Evolutionary conservation across 1,284 basidiomycete genomes (phyloP), one percentile per base, ranked within the genome.

Genomic region (Apiotrichum brassicae): DNA sequence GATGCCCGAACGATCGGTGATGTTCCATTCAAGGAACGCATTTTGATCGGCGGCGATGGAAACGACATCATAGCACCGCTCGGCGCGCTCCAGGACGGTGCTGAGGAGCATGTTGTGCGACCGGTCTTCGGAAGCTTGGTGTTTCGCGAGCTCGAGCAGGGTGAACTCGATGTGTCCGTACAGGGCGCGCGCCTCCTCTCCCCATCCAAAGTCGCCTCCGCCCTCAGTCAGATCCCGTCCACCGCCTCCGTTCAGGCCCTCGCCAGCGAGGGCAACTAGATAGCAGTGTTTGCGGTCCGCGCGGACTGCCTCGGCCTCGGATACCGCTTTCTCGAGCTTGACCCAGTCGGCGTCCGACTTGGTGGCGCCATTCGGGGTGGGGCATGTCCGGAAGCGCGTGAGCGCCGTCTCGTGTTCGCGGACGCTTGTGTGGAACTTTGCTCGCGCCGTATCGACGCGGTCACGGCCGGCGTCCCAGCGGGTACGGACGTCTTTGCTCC

Each of bases 1-100:
- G 1, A 23, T n/a, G 7, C 25, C 20, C n/a, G 16, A 9, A 18
- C 30, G 41, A n/a, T 37, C 24, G 14, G 43, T 50, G 25, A 30
- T 28, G 43, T 50, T 56, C 48, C 48, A 58, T n/a, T 49, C 49
- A 7, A 63, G 50, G 46, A 69, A 63, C 23, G 59, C 62, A 45
- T 71, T 58, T 49, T 63, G 59, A 25, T 59, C 58, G 20, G 46
- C 42, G 12, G 37, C 41, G 9, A 56, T 26, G 19, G 44, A 46
- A 20, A 57, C 52, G 6, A 9, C 14, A 22, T 45, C 48, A 38
- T 57, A 59, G 13, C 41, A 46, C 22, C 26, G 36, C 20, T 49
- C 36, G 9, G 34, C 55, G 7, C 58, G 58, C 18, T 43, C 43
- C 11, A 54, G 30, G 8, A 57, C 45, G 14, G 43, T 40, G 16